These are phyloP conservation scores for Phytophthora sp. DNA, from an alignment of 352 stramenopile species.

Conservation along the genomic window DNA sequence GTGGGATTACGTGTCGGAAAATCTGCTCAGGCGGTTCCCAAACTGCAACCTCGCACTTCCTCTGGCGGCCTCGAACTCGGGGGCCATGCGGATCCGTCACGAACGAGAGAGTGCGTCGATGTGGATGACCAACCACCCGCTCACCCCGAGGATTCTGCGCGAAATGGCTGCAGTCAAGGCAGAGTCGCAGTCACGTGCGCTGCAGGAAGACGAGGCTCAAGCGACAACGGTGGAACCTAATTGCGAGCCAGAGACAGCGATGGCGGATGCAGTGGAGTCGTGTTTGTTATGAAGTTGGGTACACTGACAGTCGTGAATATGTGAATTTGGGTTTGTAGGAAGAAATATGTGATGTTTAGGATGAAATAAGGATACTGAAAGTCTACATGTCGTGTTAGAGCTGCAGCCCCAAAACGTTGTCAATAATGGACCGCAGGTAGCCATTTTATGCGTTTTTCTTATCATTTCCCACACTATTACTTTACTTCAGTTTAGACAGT, in stretches of 20 bases:
- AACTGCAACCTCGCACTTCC: slow-evolving; percentile 51
- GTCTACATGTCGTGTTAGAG: too few species aligned
- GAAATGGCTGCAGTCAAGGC: slow-evolving; percentile 28
- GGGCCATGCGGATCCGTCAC: slow-evolving; percentile 25
- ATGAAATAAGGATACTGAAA: too few species aligned
- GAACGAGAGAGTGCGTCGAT: slow-evolving; percentile 30
- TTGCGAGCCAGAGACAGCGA: neutral
- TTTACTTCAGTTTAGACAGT: too few species aligned
- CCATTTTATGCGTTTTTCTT: too few species aligned
- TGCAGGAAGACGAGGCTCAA: neutral
- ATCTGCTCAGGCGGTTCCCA: slow-evolving; percentile 46
- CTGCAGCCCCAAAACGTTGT: too few species aligned
- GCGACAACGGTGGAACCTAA: neutral
- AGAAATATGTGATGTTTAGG: too few species aligned
- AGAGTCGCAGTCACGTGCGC: neutral
- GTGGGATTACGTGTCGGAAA: slow-evolving; percentile 42
- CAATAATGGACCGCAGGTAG: too few species aligned
- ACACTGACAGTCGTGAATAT: neutral
- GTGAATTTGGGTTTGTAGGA: neutral
- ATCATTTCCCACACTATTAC: too few species aligned
- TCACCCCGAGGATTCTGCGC: slow-evolving; percentile 15
- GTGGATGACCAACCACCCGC: slow-evolving; percentile 33
- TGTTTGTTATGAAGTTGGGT: neutral
- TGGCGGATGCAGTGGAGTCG: neutral
- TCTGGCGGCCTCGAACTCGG: slow-evolving; percentile 41